Evolutionary conservation across 2,329 filamentous ascomycete species (phyloP).

Genomic region (Alternaria sp.): DNA sequence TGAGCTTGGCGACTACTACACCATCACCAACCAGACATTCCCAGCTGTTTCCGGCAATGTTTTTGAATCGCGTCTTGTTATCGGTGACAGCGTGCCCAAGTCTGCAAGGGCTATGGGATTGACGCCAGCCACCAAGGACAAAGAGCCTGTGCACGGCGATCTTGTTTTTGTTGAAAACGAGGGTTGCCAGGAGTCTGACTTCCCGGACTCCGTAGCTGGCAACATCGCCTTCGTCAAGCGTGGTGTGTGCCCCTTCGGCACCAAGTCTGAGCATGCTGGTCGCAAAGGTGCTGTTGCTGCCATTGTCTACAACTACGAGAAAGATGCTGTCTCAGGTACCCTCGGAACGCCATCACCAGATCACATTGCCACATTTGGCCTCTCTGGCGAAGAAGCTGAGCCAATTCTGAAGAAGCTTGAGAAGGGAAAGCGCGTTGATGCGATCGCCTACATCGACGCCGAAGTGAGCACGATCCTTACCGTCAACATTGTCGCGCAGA

Average conservation of each 20-base stretch:
- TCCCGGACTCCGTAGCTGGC: slow-evolving; percentile 65
- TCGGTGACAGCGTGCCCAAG: slow-evolving; percentile 45
- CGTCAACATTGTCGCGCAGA: slow-evolving; percentile 53
- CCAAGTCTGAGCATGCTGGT: slow-evolving; percentile 74
- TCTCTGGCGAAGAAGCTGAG: slow-evolving; percentile 69
- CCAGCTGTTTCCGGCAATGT: slow-evolving; percentile 48
- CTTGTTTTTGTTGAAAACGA: slow-evolving; percentile 46
- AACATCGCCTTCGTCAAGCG: slow-evolving; percentile 77
- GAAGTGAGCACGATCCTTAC: slow-evolving; percentile 60
- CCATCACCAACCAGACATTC: slow-evolving; percentile 49
- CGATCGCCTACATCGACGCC: slow-evolving; percentile 57
- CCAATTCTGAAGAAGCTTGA: slow-evolving; percentile 59
- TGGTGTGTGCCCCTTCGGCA: slow-evolving; percentile 75
- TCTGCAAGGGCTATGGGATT: slow-evolving; percentile 48
- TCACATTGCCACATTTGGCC: slow-evolving; percentile 73
- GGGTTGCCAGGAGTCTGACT: slow-evolving; percentile 61
- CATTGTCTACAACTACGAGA: slow-evolving; percentile 78
- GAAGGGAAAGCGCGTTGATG: slow-evolving; percentile 57
- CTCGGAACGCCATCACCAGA: slow-evolving; percentile 68
- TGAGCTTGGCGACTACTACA: slow-evolving; percentile 52
- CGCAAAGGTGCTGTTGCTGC: slow-evolving; percentile 75
- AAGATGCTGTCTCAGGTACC: slow-evolving; percentile 69
- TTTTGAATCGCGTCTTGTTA: slow-evolving; percentile 48
- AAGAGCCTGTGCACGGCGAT: slow-evolving; percentile 47
- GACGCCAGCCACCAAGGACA: slow-evolving; percentile 49